These are phyloP conservation scores for Rhodotorula toruloides DNA, from an alignment of 768 basidiomycete species.

Conservation along the genomic window DNA sequence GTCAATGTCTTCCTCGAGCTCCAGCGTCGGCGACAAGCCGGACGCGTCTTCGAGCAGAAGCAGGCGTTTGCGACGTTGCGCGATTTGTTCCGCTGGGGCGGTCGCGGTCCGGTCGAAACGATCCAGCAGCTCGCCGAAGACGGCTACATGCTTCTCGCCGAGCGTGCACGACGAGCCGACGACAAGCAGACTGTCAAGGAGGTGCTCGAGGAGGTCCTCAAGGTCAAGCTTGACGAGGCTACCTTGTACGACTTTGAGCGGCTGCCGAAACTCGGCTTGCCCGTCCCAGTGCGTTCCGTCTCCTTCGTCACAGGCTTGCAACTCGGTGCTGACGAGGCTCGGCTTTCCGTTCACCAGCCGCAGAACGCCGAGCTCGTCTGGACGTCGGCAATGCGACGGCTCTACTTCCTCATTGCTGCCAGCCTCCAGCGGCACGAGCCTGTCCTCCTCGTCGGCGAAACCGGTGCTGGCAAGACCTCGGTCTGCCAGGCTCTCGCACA, in stretches of 20 bases:
- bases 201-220: conserved; percentile 83
- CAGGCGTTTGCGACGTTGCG: conserved; percentile 94
- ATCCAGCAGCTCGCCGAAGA: conserved; percentile 83
- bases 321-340: neutral
- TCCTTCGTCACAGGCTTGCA: conserved; percentile 22
- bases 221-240: conserved; percentile 70
- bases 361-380: conserved; percentile 58
- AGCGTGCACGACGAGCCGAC: conserved; percentile 74
- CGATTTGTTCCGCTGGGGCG: conserved; percentile 96
- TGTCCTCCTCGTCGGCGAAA: conserved; percentile 90
- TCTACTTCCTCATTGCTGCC: conserved; percentile 76
- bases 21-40: conserved; percentile 80
- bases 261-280: conserved; percentile 40
- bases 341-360: conserved; percentile 1
- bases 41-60: conserved; percentile 94
- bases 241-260: conserved; percentile 55
- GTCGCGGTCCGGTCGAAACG: conserved; percentile 77
- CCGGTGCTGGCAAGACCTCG: conserved; percentile 95
- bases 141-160: conserved; percentile 95
- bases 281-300: conserved; percentile 22
- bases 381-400: conserved; percentile 86
- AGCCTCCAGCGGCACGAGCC: conserved; percentile 88
- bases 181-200: conserved; percentile 87
- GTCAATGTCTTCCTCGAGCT: conserved; percentile 88
- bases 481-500: conserved; percentile 85